Evolutionary conservation across 257 asterid species (phyloP).

Genomic region (Solanum arcanum): DNA sequence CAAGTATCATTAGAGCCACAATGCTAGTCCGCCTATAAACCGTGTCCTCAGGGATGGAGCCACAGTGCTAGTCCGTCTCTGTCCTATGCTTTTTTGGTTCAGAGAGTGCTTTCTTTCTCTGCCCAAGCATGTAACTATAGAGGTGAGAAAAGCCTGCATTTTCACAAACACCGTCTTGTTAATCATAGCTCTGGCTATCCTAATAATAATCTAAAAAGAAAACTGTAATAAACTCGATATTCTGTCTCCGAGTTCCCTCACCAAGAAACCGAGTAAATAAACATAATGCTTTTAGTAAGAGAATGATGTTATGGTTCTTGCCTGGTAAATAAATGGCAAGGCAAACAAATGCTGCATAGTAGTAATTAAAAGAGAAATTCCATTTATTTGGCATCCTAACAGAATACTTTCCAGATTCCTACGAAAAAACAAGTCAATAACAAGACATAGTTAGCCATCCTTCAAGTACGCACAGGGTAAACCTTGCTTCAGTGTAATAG

Average conservation of each 20-base stretch:
- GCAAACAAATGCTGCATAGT: conserved; percentile 33
- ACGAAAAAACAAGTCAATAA: background rate
- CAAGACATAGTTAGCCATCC: background rate
- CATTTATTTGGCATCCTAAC: background rate
- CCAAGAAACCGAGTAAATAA: background rate
- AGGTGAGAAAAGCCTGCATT: conserved; percentile 59
- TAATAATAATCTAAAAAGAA: background rate
- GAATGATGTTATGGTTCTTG: background rate
- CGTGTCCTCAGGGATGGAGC: background rate
- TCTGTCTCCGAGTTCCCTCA: background rate
- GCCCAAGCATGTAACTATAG: conserved; percentile 70
- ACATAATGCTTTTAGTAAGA: background rate
- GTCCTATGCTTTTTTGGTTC: conserved; percentile 46
- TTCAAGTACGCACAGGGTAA: background rate
- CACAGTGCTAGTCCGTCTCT: background rate
- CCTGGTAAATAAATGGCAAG: conserved; percentile 71
- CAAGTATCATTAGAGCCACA: background rate
- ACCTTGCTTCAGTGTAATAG: background rate
- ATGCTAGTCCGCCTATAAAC: background rate
- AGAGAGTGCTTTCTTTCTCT: conserved; percentile 7
- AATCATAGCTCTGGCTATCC: background rate
- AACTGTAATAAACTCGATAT: background rate
- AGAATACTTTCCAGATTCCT: background rate
- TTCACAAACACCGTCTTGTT: background rate
- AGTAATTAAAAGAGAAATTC: conserved; percentile 5